Conservation (phyloP, 2,329 filamentous ascomycete species). For the Calonectria honghensis region DNA sequence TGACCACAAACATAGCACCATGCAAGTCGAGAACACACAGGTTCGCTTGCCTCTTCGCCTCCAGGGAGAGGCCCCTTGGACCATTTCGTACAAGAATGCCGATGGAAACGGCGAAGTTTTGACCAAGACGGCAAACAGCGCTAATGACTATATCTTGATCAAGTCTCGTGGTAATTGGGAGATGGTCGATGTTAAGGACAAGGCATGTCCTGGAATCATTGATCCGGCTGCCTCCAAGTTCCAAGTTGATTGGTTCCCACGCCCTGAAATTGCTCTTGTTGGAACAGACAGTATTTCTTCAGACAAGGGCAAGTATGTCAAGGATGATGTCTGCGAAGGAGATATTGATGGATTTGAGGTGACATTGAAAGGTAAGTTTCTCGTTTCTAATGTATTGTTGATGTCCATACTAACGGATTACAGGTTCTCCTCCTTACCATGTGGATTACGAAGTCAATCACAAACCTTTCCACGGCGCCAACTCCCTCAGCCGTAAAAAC, state of each 20-base stretch:
- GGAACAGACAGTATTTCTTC: slow-evolving; percentile 77
- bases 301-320: slow-evolving; percentile 76
- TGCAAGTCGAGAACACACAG: slow-evolving; percentile 84
- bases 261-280: slow-evolving; percentile 82
- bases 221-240: slow-evolving; percentile 85
- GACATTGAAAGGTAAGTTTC: slow-evolving; percentile 79
- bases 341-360: slow-evolving; percentile 94
- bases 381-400: not conserved
- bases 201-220: slow-evolving; percentile 86
- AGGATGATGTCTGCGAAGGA: slow-evolving; percentile 92
- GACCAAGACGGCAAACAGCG: slow-evolving; percentile 69
- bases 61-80: slow-evolving; percentile 91
- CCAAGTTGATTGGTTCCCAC: slow-evolving; percentile 88
- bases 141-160: slow-evolving; percentile 82
- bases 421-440: slow-evolving; percentile 86
- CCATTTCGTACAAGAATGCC: slow-evolving; percentile 82
- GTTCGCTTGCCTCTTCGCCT: slow-evolving; percentile 88
- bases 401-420: slow-evolving; percentile 55
- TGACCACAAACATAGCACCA: slow-evolving; percentile 84
- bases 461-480: slow-evolving; percentile 79
- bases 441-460: slow-evolving; percentile 88
- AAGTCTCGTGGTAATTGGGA: slow-evolving; percentile 84
- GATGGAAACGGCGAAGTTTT: slow-evolving; percentile 70
- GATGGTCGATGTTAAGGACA: slow-evolving; percentile 85
- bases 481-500: slow-evolving; percentile 79